Conservation (phyloP, 2,329 filamentous ascomycete genomes). For the Bipolaris sorokiniana region DNA sequence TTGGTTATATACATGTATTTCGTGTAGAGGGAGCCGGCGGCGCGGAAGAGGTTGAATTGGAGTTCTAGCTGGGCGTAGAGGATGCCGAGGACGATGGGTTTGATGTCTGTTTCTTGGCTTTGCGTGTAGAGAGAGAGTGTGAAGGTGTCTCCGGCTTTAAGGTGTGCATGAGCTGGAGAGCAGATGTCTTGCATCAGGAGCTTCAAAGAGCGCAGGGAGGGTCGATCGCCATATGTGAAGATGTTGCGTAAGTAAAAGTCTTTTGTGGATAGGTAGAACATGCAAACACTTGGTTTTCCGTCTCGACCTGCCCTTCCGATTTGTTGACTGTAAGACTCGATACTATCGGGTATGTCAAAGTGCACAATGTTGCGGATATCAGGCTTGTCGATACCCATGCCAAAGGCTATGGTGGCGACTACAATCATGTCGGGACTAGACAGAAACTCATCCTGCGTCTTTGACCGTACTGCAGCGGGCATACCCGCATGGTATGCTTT, state of each 20-base stretch:
- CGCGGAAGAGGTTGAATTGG: slow-evolving; percentile 61
- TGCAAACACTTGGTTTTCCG: slow-evolving; percentile 68
- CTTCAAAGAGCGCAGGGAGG: slow-evolving; percentile 58
- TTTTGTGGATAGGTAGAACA: slow-evolving; percentile 63
- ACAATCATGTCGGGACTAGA: slow-evolving; percentile 78
- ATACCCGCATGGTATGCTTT: slow-evolving; percentile 85
- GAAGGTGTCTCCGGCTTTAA: slow-evolving; percentile 53
- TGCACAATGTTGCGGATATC: slow-evolving; percentile 96
- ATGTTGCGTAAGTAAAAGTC: slow-evolving; percentile 66
- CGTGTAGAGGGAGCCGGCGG: slow-evolving; percentile 63
- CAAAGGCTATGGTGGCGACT: slow-evolving; percentile 96
- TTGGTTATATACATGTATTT: slow-evolving; percentile 57
- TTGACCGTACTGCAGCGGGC: slow-evolving; percentile 66
- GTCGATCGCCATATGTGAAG: slow-evolving; percentile 66
- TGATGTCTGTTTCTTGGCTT: slow-evolving; percentile 61
- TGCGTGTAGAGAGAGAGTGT: slow-evolving; percentile 57
- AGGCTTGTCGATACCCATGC: slow-evolving; percentile 97
- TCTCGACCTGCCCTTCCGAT: slow-evolving; percentile 92
- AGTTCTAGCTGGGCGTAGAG: slow-evolving; percentile 68
- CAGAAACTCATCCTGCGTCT: slow-evolving; percentile 82
- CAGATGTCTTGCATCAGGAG: slow-evolving; percentile 61
- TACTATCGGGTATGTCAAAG: slow-evolving; percentile 85
- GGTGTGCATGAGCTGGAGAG: slow-evolving; percentile 33
- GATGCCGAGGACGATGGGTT: slow-evolving; percentile 56
- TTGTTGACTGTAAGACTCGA: slow-evolving; percentile 98